Conservation (phyloP, 2,329 filamentous ascomycete genomes). For the Nakataea oryzae region DNA sequence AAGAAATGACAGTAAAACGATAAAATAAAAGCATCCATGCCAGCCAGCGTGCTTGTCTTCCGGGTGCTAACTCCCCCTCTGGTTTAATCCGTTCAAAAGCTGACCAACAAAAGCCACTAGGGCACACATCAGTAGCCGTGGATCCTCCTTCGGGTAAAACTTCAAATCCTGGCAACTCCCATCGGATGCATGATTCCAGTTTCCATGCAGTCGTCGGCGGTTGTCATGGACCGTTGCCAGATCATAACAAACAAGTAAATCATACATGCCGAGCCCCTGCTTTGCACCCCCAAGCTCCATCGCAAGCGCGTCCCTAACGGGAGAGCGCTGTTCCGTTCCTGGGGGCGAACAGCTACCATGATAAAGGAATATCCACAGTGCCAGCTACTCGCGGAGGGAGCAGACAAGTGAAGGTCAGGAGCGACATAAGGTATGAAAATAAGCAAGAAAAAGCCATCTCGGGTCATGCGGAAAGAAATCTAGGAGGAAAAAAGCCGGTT, state of each 20-base stretch:
- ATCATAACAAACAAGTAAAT: neutral
- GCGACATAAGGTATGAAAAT: neutral
- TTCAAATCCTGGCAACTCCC: neutral
- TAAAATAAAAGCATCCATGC: neutral
- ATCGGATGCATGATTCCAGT: neutral
- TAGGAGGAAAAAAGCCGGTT: constrained; percentile 5
- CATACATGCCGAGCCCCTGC: neutral
- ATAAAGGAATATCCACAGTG: neutral
- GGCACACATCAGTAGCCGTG: neutral
- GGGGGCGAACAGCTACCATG: neutral
- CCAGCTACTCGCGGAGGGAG: neutral
- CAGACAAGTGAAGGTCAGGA: neutral
- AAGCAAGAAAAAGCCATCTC: constrained; percentile 10
- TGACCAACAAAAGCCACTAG: neutral
- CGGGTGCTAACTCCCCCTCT: neutral
- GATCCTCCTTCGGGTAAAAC: neutral
- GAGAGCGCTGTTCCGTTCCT: neutral
- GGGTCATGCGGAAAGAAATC: constrained; percentile 14
- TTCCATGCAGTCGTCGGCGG: neutral
- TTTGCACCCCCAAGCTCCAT: neutral
- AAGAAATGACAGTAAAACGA: neutral
- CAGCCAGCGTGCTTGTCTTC: neutral
- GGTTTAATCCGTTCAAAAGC: neutral
- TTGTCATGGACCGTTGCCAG: neutral
- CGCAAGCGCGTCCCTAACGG: neutral